A percentile compares a stretch with the other conserved stretches of the same genome.
Conservation (phyloP, 306 rosid genomes). For the Geum urbanum region DNA sequence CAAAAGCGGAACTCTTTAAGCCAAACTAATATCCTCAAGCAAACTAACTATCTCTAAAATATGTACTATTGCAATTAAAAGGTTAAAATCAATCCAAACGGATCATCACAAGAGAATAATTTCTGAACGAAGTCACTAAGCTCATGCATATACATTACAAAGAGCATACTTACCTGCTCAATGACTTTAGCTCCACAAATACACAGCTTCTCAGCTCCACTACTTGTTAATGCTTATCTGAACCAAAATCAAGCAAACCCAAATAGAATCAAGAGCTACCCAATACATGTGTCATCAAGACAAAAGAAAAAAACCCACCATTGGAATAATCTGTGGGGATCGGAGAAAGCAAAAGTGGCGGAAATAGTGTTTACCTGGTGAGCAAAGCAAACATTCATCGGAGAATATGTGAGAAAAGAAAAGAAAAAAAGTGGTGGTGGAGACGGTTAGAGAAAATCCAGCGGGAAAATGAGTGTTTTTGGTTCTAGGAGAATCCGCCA, state of each 20-base stretch:
- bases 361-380: slow-evolving; percentile 11
- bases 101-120: too few species aligned
- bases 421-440: neutral
- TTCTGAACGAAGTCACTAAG: too few species aligned
- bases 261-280: slow-evolving; percentile 10
- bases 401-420: neutral
- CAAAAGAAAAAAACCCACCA: slow-evolving; percentile 5
- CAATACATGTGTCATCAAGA: neutral
- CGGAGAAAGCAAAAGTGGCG: neutral
- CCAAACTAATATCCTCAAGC: too few species aligned
- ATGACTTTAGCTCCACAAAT: too few species aligned
- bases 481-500: neutral
- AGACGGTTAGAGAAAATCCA: neutral
- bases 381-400: neutral
- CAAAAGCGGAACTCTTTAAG: too few species aligned
- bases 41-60: too few species aligned
- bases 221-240: slow-evolving; percentile 9
- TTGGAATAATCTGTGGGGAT: slow-evolving; percentile 4
- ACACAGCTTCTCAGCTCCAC: too few species aligned
- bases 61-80: too few species aligned
- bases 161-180: too few species aligned
- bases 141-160: too few species aligned
- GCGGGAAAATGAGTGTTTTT: neutral
- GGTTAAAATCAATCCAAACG: too few species aligned
- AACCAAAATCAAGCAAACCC: slow-evolving; percentile 7